Conservation (phyloP, 371 early-diverging fungal species). For the Apophysomyces trapeziformis region DNA sequence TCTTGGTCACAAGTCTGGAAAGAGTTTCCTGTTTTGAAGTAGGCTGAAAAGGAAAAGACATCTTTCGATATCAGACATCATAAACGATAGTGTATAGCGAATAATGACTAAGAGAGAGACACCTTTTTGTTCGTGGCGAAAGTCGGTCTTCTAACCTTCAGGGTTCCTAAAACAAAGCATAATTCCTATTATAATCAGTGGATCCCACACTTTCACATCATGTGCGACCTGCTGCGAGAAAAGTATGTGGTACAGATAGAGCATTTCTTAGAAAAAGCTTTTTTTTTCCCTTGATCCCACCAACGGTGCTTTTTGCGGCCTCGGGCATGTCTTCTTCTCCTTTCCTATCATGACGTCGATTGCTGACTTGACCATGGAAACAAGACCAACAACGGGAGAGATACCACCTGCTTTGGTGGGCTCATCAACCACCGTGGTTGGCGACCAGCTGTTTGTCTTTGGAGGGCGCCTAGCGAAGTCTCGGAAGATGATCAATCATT, state of each 20-base stretch:
- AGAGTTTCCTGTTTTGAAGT: too few relatives aligned
- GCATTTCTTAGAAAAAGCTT: not conserved
- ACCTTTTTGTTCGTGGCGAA: too few relatives aligned
- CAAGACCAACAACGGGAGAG: constrained; percentile 63
- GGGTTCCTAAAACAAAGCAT: too few relatives aligned
- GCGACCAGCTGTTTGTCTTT: constrained; percentile 67
- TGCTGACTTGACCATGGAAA: constrained; percentile 75
- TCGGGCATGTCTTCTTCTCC: not conserved
- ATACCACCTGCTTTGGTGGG: constrained; percentile 77
- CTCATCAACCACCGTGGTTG: constrained; percentile 64
- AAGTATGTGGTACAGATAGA: not conserved
- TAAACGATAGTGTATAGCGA: too few relatives aligned
- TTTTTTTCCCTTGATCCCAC: not conserved
- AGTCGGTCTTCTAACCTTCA: too few relatives aligned
- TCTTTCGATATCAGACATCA: too few relatives aligned
- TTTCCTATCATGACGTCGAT: constrained; percentile 43
- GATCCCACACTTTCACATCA: constrained; percentile 4
- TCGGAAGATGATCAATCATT: constrained; percentile 68
- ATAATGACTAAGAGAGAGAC: too few relatives aligned
- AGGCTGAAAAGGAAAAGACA: too few relatives aligned
- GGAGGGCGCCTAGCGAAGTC: constrained; percentile 75
- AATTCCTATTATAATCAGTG: not conserved
- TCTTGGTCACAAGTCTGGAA: too few relatives aligned
- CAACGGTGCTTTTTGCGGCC: not conserved
- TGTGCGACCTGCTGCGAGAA: not conserved